Percentiles rank a stretch among this genome's conserved stretches.
phyloP scores from a whole-genome alignment of 768 basidiomycete genomes.

The Xerocomus spinulosus region DNA sequence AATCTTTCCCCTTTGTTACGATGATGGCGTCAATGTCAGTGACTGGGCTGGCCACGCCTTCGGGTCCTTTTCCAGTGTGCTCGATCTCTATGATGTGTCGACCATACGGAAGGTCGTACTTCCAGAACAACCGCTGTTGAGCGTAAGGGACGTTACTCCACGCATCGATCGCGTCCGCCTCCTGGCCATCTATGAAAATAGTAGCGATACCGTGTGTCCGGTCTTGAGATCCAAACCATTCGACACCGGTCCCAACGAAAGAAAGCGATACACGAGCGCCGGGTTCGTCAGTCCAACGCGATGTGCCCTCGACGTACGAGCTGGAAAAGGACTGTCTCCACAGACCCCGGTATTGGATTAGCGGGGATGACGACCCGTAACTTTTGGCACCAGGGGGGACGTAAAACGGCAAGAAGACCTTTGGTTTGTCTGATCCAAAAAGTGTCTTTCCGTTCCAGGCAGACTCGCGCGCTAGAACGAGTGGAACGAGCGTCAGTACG shows the following conservation, averaged over 20 bases:
- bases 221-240: slow-evolving; percentile 69
- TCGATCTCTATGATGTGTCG: slow-evolving; percentile 63
- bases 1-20: slow-evolving; percentile 44
- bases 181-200: slow-evolving; percentile 56
- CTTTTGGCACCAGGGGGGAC: slow-evolving; percentile 68
- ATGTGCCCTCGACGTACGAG: slow-evolving; percentile 46
- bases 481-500: slow-evolving; percentile 4
- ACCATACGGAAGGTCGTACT: slow-evolving; percentile 45
- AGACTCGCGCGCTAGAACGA: slow-evolving; percentile 30
- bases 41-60: slow-evolving; percentile 31
- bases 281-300: slow-evolving; percentile 45
- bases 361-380: slow-evolving; percentile 64
- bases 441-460: slow-evolving; percentile 69
- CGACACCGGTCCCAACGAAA: slow-evolving; percentile 71
- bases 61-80: slow-evolving; percentile 44
- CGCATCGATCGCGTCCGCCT: slow-evolving; percentile 42
- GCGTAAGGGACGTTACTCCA: slow-evolving; percentile 35
- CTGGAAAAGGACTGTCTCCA: slow-evolving; percentile 56
- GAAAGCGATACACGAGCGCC: slow-evolving; percentile 51
- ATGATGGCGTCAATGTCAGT: slow-evolving; percentile 66
- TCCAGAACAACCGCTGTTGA: slow-evolving; percentile 66
- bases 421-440: slow-evolving; percentile 42
- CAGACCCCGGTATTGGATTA: slow-evolving; percentile 56
- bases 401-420: slow-evolving; percentile 62
- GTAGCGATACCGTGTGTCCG: slow-evolving; percentile 49